Evolutionary conservation across 768 basidiomycete genomes (phyloP), one percentile per base, ranked within the genome.

Genomic region (Russula abietina): DNA sequence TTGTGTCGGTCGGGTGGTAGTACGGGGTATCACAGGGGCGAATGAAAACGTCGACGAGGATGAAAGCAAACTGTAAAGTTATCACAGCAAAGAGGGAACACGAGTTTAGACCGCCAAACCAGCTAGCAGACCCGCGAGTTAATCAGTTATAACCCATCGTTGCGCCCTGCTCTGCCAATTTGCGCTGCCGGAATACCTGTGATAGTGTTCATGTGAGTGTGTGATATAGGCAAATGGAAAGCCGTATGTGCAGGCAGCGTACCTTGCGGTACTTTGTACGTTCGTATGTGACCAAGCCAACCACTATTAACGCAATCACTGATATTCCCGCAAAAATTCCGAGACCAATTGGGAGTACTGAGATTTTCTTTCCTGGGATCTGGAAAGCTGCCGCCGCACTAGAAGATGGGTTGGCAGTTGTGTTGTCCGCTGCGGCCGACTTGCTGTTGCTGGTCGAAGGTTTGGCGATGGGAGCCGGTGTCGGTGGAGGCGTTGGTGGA

Each of bases 221-320:
- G 14, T 36, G 14, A 26, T 24, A 30, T 48, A n/a, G 50, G 64
- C 22, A 32, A 55, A 24, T 46, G 28, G 28, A 28, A 56, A 3
- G 28, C 9, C 38, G 16, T 39, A 51, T 22, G 33, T 38, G 57
- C 28, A 55, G 76, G 57, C 28, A 55, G 76, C 81, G 60, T 62
- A 89, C 91, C 80, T 84, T 89, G 77, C 91, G 86, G 71, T 91
- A 91, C 74, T 87, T 89, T 28, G 90, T 85, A 52, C 93, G 83
- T 78, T 95, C 91, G 70, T 86, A 91, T 7, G 91, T 92, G 66
- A 94, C 91, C 72, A 92, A 76, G 55, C 83, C 87, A 61, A 95
- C 89, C 26, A 90, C 84, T 64, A 88, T 84, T 67, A 96, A 72
- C 19, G 88, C 88, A 68, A 94, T 87, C 9, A 87, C 87, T 33